Evolutionary conservation across 2,329 filamentous ascomycete genomes (phyloP), one percentile per base, ranked within the genome.

Genomic region (Colletotrichum brevisporum): DNA sequence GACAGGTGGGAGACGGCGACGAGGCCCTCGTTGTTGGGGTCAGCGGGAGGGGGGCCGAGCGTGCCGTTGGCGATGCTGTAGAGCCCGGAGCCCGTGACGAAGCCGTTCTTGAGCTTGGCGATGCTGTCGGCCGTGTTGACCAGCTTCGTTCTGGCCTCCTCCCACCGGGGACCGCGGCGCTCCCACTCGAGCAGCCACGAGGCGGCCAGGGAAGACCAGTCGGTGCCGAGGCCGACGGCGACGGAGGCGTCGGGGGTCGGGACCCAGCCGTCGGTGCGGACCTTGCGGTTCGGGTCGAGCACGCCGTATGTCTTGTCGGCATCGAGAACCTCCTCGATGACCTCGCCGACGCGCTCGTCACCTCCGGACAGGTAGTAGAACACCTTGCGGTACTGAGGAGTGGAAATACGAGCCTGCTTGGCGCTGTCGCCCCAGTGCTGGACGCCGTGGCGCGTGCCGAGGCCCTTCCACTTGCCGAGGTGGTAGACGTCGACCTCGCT

Each of bases 401-500:
- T 84, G 0, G 89, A 88, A 21, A 91, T 88, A 18, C 89, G 86
- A 0, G 85, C 86, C 76, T 91, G 89, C 74, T 91, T 91, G 0
- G 85, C 83, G 61, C 86, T 89, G 73, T 91, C 89, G 16, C 83
- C 76, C 78, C 83, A 91, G 71, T 91, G 89, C 75, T 90, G 88
- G 0, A 91, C 86, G 2, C 89, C 88, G 68, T 91, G 89, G 4
- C 89, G 82, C 0, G 89, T 90, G 1, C 89, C 89, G 2, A 91
- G 82, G 0, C 88, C 89, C 65, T 86, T 88, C 76, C 83, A 89
- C 9, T 82, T 76, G 0, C 89, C 89, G 0, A 86, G 74, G 71
- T 91, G 89, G 71, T 91, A 91, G 0, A 88, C 84, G 69, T 91
- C 89, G 0, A 90, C 88, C 63, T 91, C 89, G 1, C 86, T 84